phyloP scores from a whole-genome alignment of 2,329 filamentous ascomycete genomes.

The Fusarium protoensiforme region DNA sequence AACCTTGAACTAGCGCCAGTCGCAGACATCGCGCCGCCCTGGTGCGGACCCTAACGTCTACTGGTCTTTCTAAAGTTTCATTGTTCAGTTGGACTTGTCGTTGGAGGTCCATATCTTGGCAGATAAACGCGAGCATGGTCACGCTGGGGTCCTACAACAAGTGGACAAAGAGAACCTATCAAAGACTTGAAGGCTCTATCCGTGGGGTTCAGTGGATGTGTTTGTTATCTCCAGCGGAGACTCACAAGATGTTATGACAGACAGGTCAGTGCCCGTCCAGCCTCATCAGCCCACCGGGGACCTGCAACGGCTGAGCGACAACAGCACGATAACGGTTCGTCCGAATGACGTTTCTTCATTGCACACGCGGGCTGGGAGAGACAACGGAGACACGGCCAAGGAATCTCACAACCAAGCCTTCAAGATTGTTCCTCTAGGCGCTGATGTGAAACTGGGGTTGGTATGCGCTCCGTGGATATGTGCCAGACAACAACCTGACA shows the following conservation, averaged over 20 bases:
- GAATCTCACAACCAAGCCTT: background rate
- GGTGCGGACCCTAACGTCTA: background rate
- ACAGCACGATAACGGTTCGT: background rate
- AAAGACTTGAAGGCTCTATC: background rate
- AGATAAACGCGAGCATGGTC: background rate
- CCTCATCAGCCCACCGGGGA: background rate
- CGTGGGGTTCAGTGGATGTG: background rate
- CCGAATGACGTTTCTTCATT: conserved; percentile 12
- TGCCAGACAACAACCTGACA: conserved; percentile 23
- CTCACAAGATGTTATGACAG: background rate
- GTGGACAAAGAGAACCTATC: background rate
- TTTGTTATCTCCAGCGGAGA: background rate
- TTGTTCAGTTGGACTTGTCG: background rate
- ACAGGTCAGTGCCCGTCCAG: background rate
- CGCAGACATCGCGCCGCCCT: conserved; percentile 3
- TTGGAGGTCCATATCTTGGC: background rate
- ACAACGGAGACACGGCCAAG: conserved; percentile 2
- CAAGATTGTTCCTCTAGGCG: conserved; percentile 8
- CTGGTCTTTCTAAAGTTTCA: background rate
- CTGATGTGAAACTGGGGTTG: conserved; percentile 24
- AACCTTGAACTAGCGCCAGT: background rate
- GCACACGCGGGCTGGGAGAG: conserved; percentile 11
- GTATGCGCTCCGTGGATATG: conserved; percentile 24
- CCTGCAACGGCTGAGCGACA: background rate
- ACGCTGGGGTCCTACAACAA: background rate